phyloP scores from a whole-genome alignment of 1,284 basidiomycete genomes.

The Ganoderma resinaceum region DNA sequence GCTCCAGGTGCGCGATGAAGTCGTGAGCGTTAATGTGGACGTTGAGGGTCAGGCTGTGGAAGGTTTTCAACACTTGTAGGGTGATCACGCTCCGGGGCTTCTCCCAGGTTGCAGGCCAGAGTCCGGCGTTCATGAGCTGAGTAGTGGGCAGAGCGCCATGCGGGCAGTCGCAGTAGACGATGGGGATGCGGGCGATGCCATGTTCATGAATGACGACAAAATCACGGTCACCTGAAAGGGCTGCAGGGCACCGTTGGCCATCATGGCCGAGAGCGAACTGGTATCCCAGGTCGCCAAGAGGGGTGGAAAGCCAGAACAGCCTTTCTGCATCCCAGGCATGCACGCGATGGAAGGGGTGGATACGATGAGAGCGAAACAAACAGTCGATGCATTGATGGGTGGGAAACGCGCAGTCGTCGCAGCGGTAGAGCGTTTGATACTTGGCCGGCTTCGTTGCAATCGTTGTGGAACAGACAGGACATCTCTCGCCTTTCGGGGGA shows the following conservation, averaged over 20 bases:
- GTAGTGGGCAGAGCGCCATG: fast-evolving
- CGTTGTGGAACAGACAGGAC: too few relatives aligned
- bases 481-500: too few relatives aligned
- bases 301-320: background rate
- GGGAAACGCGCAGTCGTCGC: background rate
- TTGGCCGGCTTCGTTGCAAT: background rate
- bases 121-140: conserved; percentile 22
- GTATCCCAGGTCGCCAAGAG: background rate
- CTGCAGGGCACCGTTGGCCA: background rate
- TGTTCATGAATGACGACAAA: background rate
- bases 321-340: background rate
- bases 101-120: conserved; percentile 30
- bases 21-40: conserved; percentile 21
- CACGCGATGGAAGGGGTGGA: background rate
- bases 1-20: conserved; percentile 14
- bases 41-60: conserved; percentile 17
- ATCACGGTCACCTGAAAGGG: background rate
- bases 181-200: background rate
- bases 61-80: conserved; percentile 13
- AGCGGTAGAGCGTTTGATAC: background rate
- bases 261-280: background rate
- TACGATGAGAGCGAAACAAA: background rate
- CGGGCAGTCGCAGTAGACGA: background rate
- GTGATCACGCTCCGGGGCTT: conserved; percentile 21
- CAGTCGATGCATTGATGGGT: background rate